Percentiles rank a stretch among this genome's conserved stretches.
phyloP scores from a whole-genome alignment of 1,139 yeast genomes.

The Geotrichum carabidarum region DNA sequence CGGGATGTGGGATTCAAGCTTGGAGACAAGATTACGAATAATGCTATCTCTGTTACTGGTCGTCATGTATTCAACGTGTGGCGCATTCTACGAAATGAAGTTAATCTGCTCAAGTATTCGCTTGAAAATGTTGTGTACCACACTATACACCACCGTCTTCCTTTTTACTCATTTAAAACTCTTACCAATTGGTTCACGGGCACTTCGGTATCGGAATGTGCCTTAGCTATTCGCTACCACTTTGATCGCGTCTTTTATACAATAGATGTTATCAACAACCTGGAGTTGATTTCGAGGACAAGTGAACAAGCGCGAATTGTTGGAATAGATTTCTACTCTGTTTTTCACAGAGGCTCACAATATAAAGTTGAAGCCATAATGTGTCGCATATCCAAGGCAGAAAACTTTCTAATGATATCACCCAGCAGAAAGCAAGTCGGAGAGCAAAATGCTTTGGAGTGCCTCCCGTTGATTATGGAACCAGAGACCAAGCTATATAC shows the following conservation, averaged over 20 bases:
- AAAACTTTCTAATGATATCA: conserved; percentile 65
- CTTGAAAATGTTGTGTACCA: conserved; percentile 73
- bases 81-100: conserved; percentile 63
- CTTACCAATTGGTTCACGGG: conserved; percentile 50
- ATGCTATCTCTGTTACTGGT: conserved; percentile 63
- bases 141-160: conserved; percentile 60
- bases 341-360: conserved; percentile 86
- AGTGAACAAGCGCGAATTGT: conserved; percentile 80
- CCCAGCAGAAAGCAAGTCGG: conserved; percentile 81
- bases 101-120: conserved; percentile 62
- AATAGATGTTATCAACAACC: conserved; percentile 50
- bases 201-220: conserved; percentile 26
- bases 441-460: conserved; percentile 78
- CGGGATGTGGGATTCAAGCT: conserved; percentile 40
- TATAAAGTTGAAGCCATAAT: conserved; percentile 85
- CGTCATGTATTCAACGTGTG: conserved; percentile 80
- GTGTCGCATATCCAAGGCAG: conserved; percentile 66
- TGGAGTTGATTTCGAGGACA: conserved; percentile 65
- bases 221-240: conserved; percentile 51
- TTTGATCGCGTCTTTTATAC: conserved; percentile 46
- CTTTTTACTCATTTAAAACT: conserved; percentile 51
- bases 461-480: conserved; percentile 87
- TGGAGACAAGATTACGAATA: conserved; percentile 76
- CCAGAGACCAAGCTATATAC: conserved; percentile 82
- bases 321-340: conserved; percentile 87